phyloP scores from a whole-genome alignment of 108 stramenopile species.

The Discostella pseudostelligera region DNA sequence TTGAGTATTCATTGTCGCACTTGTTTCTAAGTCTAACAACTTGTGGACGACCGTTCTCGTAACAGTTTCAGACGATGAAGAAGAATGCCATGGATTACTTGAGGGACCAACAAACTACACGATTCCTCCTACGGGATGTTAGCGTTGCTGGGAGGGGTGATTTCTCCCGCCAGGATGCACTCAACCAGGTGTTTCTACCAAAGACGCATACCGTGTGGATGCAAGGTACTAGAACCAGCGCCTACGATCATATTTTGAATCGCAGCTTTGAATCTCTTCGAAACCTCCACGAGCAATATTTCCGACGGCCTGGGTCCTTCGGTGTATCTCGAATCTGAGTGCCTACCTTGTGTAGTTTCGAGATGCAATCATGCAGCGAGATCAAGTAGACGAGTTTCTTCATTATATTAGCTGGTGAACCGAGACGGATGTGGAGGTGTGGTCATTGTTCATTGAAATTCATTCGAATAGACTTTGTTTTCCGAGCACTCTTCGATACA shows the following conservation, averaged over 20 bases:
- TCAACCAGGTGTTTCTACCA: conserved; percentile 38
- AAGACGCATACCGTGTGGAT: conserved; percentile 11
- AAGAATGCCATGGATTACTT: conserved; percentile 43
- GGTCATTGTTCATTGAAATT: too few relatives aligned
- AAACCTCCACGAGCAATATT: conserved; percentile 36
- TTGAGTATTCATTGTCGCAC: neutral
- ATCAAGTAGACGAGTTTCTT: too few relatives aligned
- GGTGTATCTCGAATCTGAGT: conserved; percentile 5
- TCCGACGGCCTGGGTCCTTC: conserved; percentile 16
- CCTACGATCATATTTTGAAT: conserved; percentile 27
- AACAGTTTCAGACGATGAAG: conserved; percentile 31
- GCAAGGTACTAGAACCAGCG: conserved; percentile 4
- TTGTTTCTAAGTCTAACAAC: neutral
- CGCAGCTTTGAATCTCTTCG: conserved; percentile 25
- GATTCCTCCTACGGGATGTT: conserved; percentile 29
- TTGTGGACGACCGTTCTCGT: conserved; percentile 1
- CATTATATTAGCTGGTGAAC: too few relatives aligned
- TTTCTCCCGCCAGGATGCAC: conserved; percentile 30
- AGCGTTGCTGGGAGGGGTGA: conserved; percentile 10
- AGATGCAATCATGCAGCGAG: too few relatives aligned
- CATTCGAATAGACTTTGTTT: too few relatives aligned
- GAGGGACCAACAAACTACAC: conserved; percentile 8
- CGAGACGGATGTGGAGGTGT: too few relatives aligned
- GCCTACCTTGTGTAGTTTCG: too few relatives aligned
- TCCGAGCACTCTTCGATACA: too few relatives aligned